Evolutionary conservation across 768 basidiomycete species (phyloP).

Genomic region (Scleroderma bovista): DNA sequence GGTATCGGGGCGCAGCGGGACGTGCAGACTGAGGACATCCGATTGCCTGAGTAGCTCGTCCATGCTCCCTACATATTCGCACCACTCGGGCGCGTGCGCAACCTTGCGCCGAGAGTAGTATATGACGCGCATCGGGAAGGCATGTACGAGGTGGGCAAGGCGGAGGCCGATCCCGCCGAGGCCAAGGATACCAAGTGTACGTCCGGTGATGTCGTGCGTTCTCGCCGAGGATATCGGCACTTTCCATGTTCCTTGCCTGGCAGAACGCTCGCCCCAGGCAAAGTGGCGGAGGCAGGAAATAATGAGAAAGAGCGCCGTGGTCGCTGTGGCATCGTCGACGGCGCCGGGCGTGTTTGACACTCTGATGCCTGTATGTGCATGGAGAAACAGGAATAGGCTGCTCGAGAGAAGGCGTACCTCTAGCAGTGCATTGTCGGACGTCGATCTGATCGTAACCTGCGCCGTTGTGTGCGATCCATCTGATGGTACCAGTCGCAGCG

Average conservation of each 20-base stretch:
- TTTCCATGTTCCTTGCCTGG: slow-evolving; percentile 58
- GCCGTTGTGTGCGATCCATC: slow-evolving; percentile 90
- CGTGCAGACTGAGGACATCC: slow-evolving; percentile 83
- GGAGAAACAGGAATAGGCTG: neutral
- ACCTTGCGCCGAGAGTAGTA: slow-evolving; percentile 67
- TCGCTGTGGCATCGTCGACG: slow-evolving; percentile 89
- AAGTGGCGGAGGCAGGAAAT: slow-evolving; percentile 75
- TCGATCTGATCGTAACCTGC: slow-evolving; percentile 92
- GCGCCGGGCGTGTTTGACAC: slow-evolving; percentile 89
- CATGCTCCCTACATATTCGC: slow-evolving; percentile 67
- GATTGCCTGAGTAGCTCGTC: slow-evolving; percentile 59
- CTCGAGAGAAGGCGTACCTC: slow-evolving; percentile 37
- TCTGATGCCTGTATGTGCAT: slow-evolving; percentile 40
- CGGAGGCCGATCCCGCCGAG: slow-evolving; percentile 73
- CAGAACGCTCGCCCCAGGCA: slow-evolving; percentile 51
- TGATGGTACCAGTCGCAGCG: slow-evolving; percentile 47
- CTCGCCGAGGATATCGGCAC: slow-evolving; percentile 38
- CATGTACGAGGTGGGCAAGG: slow-evolving; percentile 63
- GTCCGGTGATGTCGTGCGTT: slow-evolving; percentile 60
- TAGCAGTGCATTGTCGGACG: slow-evolving; percentile 62
- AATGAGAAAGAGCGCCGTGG: slow-evolving; percentile 78
- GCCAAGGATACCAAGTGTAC: slow-evolving; percentile 69
- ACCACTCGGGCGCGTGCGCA: slow-evolving; percentile 60
- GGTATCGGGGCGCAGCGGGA: slow-evolving; percentile 74
- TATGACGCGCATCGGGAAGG: slow-evolving; percentile 86